Percentiles rank a stretch among this genome's conserved stretches.
Evolutionary conservation across 768 basidiomycete genomes (phyloP).

Genomic region (Lentinula sp.): DNA sequence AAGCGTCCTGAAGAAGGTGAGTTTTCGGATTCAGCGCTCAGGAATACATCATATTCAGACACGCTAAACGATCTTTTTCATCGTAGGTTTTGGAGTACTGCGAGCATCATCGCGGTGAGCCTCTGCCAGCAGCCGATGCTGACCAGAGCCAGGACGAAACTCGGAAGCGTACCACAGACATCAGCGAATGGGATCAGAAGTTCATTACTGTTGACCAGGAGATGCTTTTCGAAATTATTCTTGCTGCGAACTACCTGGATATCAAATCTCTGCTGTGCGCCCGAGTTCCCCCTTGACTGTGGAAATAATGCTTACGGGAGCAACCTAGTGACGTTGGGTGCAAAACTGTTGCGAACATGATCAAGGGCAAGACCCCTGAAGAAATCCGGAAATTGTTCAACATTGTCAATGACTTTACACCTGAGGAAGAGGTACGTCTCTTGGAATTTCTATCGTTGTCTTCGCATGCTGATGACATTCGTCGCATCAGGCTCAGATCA

Average conservation of each 20-base stretch:
- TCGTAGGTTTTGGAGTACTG: conserved; percentile 94
- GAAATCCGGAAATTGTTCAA: conserved; percentile 98
- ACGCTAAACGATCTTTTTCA: background rate
- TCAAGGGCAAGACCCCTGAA: conserved; percentile 99
- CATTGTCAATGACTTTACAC: conserved; percentile 97
- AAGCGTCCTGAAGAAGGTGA: conserved; percentile 87
- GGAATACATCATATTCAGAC: background rate
- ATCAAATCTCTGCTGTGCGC: conserved; percentile 96
- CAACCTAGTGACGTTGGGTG: conserved; percentile 82
- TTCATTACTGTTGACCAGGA: conserved; percentile 99
- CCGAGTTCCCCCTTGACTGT: background rate
- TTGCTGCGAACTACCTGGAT: conserved; percentile 99
- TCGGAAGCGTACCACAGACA: conserved; percentile 96
- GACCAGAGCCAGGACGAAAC: conserved; percentile 87
- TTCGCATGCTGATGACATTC: conserved; percentile 8
- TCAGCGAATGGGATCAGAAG: conserved; percentile 99
- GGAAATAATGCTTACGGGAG: background rate
- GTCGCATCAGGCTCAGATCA: conserved; percentile 79
- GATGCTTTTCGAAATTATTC: conserved; percentile 99
- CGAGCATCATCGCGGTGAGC: conserved; percentile 97
- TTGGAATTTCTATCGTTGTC: conserved; percentile 5
- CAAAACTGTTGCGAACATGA: conserved; percentile 99
- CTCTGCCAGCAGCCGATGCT: conserved; percentile 80
- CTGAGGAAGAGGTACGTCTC: conserved; percentile 86
- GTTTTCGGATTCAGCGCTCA: conserved; percentile 2